phyloP scores from a whole-genome alignment of 768 basidiomycete species.

The Termitomyces eurrhizus region DNA sequence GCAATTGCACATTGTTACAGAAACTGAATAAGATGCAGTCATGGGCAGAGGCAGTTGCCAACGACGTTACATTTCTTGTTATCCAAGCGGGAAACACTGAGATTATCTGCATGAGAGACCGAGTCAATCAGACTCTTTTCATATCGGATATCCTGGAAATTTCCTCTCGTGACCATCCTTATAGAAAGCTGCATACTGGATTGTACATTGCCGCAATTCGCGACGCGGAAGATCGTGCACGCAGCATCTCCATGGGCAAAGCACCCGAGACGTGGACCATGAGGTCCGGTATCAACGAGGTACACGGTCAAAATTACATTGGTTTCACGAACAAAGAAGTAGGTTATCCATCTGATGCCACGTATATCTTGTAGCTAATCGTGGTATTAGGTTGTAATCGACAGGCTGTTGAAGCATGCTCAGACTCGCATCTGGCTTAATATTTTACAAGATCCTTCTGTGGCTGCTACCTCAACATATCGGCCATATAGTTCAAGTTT shows the following conservation, averaged over 20 bases:
- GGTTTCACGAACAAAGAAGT: neutral
- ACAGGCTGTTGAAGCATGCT: neutral
- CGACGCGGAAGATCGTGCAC: neutral
- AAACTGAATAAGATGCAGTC: neutral
- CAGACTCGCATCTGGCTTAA: neutral
- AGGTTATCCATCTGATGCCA: neutral
- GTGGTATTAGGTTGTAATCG: neutral
- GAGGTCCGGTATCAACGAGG: neutral
- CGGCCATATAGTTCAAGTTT: neutral
- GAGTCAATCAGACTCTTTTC: neutral
- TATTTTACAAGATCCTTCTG: neutral
- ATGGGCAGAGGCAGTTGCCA: neutral
- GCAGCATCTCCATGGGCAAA: neutral
- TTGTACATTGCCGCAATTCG: conserved; percentile 1
- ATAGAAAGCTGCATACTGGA: neutral
- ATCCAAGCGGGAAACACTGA: neutral
- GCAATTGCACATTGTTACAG: neutral
- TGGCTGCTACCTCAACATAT: neutral
- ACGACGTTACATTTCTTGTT: neutral
- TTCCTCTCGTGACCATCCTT: neutral
- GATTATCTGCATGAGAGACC: neutral
- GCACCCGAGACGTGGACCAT: neutral
- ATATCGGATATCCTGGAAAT: neutral
- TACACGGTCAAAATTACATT: neutral
- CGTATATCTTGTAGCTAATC: neutral